Evolutionary conservation across 345 rosid genomes (phyloP).

Genomic region (Pistacia integerrima): DNA sequence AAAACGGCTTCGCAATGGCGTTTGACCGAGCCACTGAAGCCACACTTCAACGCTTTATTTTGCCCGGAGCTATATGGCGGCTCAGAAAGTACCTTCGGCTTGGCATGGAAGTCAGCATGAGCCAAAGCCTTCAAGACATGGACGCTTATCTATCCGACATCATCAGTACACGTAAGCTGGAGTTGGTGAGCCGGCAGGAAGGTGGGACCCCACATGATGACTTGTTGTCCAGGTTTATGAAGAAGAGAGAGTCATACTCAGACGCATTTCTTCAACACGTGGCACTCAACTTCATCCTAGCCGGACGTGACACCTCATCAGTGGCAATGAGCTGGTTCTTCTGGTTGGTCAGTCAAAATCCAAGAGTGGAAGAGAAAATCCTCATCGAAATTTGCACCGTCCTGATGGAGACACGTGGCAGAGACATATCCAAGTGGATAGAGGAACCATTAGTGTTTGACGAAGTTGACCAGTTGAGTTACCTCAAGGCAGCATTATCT

Average conservation of each 20-base stretch:
- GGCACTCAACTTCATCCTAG: conserved; percentile 76
- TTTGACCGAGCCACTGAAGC: conserved; percentile 84
- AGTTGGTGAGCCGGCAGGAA: conserved; percentile 38
- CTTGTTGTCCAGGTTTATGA: conserved; percentile 72
- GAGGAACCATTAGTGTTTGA: conserved; percentile 60
- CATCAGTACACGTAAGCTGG: conserved; percentile 60
- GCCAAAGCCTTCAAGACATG: conserved; percentile 55
- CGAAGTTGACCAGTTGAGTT: conserved; percentile 59
- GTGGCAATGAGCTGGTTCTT: conserved; percentile 83
- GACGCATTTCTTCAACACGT: conserved; percentile 66
- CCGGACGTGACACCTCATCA: conserved; percentile 85
- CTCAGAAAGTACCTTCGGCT: conserved; percentile 62
- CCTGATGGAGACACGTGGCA: conserved; percentile 61
- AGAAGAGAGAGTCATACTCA: conserved; percentile 64
- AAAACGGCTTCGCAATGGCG: conserved; percentile 62
- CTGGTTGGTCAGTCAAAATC: conserved; percentile 55
- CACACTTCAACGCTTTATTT: conserved; percentile 61
- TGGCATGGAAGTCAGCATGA: conserved; percentile 63
- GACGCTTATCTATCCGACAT: conserved; percentile 58
- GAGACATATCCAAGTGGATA: conserved; percentile 39
- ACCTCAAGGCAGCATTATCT: conserved; percentile 70
- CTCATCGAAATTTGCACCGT: conserved; percentile 57
- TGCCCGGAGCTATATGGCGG: conserved; percentile 69
- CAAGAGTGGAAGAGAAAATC: conserved; percentile 60
- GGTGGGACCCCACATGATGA: conserved; percentile 55